phyloP scores from a whole-genome alignment of 306 rosid species.

The Mimosa bimucronata region DNA sequence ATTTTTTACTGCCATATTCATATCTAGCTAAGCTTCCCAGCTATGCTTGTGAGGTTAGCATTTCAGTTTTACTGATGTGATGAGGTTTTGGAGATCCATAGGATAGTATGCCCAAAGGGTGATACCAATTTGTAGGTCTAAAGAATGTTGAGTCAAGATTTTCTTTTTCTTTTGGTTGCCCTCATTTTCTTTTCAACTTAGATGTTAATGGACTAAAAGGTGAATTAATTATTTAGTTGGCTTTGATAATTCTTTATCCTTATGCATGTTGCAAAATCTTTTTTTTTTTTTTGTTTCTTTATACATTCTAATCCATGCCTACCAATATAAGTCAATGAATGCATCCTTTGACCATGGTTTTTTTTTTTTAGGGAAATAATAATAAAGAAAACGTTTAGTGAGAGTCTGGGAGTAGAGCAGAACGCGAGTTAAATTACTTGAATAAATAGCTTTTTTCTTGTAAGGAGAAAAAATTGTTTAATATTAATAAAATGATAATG shows the following conservation, averaged over 20 bases:
- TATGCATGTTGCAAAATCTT: not conserved
- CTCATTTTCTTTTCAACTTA: slow-evolving; percentile 35
- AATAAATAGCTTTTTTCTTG: too few relatives aligned
- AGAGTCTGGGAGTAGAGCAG: too few relatives aligned
- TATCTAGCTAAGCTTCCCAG: slow-evolving; percentile 38
- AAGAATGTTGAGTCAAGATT: not conserved
- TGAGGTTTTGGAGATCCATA: not conserved
- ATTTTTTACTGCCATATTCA: slow-evolving; percentile 42
- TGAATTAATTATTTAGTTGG: not conserved
- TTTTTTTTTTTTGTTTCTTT: too few relatives aligned
- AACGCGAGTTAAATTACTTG: too few relatives aligned
- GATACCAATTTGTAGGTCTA: not conserved
- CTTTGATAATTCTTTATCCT: not conserved
- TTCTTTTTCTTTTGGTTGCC: slow-evolving; percentile 7
- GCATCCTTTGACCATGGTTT: too few relatives aligned
- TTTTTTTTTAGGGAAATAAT: too few relatives aligned
- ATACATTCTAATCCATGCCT: too few relatives aligned
- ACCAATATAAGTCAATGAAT: too few relatives aligned
- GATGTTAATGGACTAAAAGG: slow-evolving; percentile 8
- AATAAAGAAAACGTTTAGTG: too few relatives aligned
- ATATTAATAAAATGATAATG: too few relatives aligned
- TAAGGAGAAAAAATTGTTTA: too few relatives aligned
- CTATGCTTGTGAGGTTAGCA: not conserved
- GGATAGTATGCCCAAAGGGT: not conserved
- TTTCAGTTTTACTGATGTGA: not conserved